phyloP scores from a whole-genome alignment of 352 stramenopile species.

The Phytophthora podocarpi region DNA sequence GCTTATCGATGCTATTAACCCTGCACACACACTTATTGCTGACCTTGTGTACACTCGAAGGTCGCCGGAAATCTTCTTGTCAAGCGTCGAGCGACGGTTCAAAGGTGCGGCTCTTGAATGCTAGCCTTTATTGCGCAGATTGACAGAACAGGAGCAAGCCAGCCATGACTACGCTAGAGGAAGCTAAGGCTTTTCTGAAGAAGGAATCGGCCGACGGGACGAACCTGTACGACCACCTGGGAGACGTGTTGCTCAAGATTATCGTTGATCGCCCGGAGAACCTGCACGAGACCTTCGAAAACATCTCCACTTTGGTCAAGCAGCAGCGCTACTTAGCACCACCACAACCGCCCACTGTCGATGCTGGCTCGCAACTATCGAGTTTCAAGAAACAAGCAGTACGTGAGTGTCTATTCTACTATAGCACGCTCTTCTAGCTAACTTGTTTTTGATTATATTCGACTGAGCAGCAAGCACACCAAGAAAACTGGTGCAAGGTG shows the following conservation, averaged over 20 bases:
- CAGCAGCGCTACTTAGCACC: slow-evolving; percentile 68
- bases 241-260: slow-evolving; percentile 87
- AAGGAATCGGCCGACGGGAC: slow-evolving; percentile 74
- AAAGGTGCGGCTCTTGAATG: slow-evolving; percentile 10
- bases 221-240: slow-evolving; percentile 88
- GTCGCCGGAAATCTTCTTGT: slow-evolving; percentile 26
- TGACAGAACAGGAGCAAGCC: background rate
- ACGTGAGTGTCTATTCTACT: slow-evolving; percentile 18
- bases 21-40: background rate
- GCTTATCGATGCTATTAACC: background rate
- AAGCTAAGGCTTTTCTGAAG: slow-evolving; percentile 90
- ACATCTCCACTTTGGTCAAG: slow-evolving; percentile 85
- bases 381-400: slow-evolving; percentile 63
- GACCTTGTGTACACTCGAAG: slow-evolving; percentile 3
- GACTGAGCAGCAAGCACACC: slow-evolving; percentile 48
- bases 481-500: slow-evolving; percentile 70
- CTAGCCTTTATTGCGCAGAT: slow-evolving; percentile 7
- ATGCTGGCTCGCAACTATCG: slow-evolving; percentile 30
- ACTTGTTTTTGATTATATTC: background rate
- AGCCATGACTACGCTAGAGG: slow-evolving; percentile 78
- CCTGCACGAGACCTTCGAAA: slow-evolving; percentile 87
- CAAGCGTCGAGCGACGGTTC: slow-evolving; percentile 30
- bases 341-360: slow-evolving; percentile 34
- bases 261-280: slow-evolving; percentile 87
- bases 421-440: background rate